A percentile compares a stretch with the other conserved stretches of the same genome.
Evolutionary conservation across 345 rosid species (phyloP).

Genomic region (Pistacia integerrima): DNA sequence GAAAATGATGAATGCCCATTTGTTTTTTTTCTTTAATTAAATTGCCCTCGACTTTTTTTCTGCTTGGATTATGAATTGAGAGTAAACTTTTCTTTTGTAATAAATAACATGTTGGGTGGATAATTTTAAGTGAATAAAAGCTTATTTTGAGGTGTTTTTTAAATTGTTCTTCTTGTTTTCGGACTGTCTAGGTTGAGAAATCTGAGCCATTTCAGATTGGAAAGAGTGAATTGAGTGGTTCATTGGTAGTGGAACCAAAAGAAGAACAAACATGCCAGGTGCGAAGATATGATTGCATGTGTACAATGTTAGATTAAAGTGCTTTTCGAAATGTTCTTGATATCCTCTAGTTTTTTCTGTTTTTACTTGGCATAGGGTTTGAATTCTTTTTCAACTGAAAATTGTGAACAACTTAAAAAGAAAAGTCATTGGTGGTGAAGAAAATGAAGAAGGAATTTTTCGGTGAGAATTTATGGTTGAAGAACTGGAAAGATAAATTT

Average conservation of each 20-base stretch:
- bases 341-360: not conserved
- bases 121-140: too few relatives aligned
- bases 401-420: conserved; percentile 11
- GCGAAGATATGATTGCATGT: not conserved
- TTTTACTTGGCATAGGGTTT: too few relatives aligned
- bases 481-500: not conserved
- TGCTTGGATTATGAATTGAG: not conserved
- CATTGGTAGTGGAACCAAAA: too few relatives aligned
- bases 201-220: too few relatives aligned
- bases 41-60: not conserved
- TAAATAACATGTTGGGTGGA: too few relatives aligned
- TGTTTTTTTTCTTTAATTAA: too few relatives aligned
- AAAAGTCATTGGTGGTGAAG: conserved; percentile 18
- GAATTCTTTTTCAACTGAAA: conserved; percentile 17
- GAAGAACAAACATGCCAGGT: too few relatives aligned
- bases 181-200: not conserved
- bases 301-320: not conserved
- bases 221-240: too few relatives aligned
- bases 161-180: conserved; percentile 1
- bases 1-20: too few relatives aligned
- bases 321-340: not conserved
- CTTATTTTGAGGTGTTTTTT: conserved; percentile 6
- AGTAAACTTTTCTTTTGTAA: too few relatives aligned
- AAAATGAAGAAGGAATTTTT: too few relatives aligned
- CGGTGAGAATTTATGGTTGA: not conserved